Conservation (phyloP, 129 eudicot species). For the Cynara cardunculus region DNA sequence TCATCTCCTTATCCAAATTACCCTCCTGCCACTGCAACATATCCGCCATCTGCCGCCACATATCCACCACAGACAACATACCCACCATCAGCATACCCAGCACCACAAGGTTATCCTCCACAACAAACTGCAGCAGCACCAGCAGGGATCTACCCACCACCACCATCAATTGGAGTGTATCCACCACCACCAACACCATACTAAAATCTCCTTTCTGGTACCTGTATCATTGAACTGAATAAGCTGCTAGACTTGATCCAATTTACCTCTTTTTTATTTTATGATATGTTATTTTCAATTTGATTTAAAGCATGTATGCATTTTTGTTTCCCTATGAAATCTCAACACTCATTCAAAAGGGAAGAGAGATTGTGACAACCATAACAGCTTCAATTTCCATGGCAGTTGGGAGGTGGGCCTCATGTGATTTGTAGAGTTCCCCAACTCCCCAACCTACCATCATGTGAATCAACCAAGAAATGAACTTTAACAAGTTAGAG, state of each 20-base stretch:
- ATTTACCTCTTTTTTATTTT: constrained; percentile 1
- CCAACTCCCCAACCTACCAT: constrained; percentile 3
- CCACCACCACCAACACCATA: constrained; percentile 20
- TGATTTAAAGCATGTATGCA: constrained; percentile 11
- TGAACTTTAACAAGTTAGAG: background rate
- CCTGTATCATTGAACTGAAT: background rate
- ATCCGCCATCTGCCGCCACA: background rate
- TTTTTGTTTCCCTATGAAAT: background rate
- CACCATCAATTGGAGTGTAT: constrained; percentile 18
- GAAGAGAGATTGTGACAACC: background rate
- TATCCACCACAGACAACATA: constrained; percentile 17
- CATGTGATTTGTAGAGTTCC: background rate
- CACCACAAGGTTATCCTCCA: constrained; percentile 36
- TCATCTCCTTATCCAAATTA: constrained; percentile 8
- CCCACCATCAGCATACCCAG: constrained; percentile 17
- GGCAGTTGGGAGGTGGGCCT: background rate
- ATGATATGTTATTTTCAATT: constrained; percentile 15
- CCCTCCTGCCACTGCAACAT: background rate
- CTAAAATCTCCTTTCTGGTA: background rate
- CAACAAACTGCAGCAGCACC: constrained; percentile 13
- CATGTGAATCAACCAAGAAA: constrained; percentile 10
- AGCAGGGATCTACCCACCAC: constrained; percentile 26
- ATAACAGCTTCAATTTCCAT: background rate
- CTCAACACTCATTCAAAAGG: constrained; percentile 1
- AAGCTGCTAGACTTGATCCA: background rate